Base-by-base conservation (phyloP, 441 rosid genomes). In the Brassica balearica region DNA sequence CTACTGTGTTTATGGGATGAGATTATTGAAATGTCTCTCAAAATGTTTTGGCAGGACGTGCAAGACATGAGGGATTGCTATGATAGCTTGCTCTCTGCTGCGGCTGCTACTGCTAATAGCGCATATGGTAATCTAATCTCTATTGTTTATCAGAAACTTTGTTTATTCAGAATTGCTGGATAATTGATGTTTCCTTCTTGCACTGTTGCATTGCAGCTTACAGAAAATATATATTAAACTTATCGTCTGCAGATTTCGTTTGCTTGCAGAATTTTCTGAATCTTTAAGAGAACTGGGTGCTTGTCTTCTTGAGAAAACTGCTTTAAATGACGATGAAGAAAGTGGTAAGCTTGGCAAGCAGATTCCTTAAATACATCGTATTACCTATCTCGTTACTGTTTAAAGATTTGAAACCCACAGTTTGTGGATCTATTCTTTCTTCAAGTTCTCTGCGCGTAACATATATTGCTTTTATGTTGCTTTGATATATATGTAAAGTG, bases 241-340 rank as follows among this genome's bases (percentile, higher is more conserved):
- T 75, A 60, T 80, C 76, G 51, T 59, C 14, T 75, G 76, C 36
- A 71, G 73, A 63, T 81, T 72, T 79, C 59, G n/a, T 81, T 74
- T 84, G 64, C 65, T 79, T 73, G 74, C 93, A 91, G 95, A 91
- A 84, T 88, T 91, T 85, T 91, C 95, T 0, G 91, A 84, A 83
- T 88, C 95, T 65, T 74, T 91, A 75, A 72, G 78, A 85, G 95
- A 91, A 70, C 64, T 89, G 78, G 95, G 95, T 73, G 78, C 86
- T 69, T 91, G 95, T 69, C 90, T 91, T 77, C 88, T 91, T 61
- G 88, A 84, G 80, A 91, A 87, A 78, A 88, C 90, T 63, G 87
- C 92, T 72, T 71, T 88, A 34, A 82, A 87, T 81, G 93, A 88
- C 43, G 90, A 91, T 82, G 95, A 91, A 87, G 95, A 91, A 84